phyloP scores from a whole-genome alignment of 352 stramenopile species.

The Thalassiosira exigua region DNA sequence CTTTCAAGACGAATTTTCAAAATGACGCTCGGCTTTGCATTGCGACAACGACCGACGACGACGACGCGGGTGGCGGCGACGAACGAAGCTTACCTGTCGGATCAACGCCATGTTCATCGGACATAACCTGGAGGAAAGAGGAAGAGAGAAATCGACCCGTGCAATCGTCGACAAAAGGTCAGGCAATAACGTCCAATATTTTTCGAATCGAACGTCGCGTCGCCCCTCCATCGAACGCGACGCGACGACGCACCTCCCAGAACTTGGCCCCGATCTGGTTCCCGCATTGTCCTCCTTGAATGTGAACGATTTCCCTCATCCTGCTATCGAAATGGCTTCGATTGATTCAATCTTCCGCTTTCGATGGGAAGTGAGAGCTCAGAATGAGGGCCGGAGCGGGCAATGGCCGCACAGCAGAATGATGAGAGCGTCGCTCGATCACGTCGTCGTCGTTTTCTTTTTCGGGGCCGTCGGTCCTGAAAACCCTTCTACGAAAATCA shows the following conservation, averaged over 20 bases:
- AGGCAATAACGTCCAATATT: too few species aligned
- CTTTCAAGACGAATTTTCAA: too few species aligned
- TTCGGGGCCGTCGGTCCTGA: neutral
- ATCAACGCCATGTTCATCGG: conserved; percentile 94
- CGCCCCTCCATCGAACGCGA: conserved; percentile 93
- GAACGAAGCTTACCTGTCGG: conserved; percentile 86
- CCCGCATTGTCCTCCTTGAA: conserved; percentile 95
- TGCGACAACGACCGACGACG: too few species aligned
- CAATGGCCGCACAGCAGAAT: neutral
- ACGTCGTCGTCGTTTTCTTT: neutral
- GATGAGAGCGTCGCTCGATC: neutral
- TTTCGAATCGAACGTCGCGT: too few species aligned
- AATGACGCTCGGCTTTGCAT: too few species aligned
- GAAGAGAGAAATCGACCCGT: neutral
- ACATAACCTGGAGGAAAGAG: conserved; percentile 88
- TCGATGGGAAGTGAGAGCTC: neutral
- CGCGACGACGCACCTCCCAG: conserved; percentile 88
- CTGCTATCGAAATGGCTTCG: conserved; percentile 5
- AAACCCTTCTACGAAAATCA: neutral
- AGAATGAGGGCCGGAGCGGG: neutral
- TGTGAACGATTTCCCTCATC: conserved; percentile 95
- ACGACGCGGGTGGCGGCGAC: neutral
- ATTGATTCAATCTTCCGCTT: neutral
- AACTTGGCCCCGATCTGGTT: conserved; percentile 90
- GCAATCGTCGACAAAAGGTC: neutral